Base-by-base conservation (phyloP, 805 yeast genomes). In the Candida taoyuanica region DNA sequence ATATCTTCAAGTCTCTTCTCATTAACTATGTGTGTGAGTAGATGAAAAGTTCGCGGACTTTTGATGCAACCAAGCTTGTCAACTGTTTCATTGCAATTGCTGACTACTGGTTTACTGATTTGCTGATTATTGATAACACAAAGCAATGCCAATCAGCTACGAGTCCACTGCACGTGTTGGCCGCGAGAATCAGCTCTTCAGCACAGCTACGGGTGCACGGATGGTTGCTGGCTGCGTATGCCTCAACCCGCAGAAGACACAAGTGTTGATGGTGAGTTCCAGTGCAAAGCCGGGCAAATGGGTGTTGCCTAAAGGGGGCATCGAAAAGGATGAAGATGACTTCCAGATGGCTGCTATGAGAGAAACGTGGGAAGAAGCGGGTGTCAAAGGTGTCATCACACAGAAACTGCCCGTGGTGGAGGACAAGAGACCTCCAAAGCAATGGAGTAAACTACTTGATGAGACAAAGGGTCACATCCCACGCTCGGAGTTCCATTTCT, bases 311-410 rank as follows among this genome's bases (percentile, higher is more conserved):
- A 93, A 93, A 59, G 98, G 98, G 24, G 98, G 98, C 2, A 79
- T 89, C 28, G 98, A 93, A 61, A 57, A 58, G 20, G 98, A 93
- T 59, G 98, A 86, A 60, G 61, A 64, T 5, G 50, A 47, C 19
- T 47, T 39, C 15, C 17, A 29, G 34, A 50, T 16, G 60, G 67
- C 48, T 65, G 97, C 97, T 0, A 65, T 72, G 14, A 69, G 98
- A 42, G 98, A 93, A 57, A 85, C 95, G 0, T 93, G 98, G 98
- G 98, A 93, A 60, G 98, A 93, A 63, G 93, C 95, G 0, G 98
- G 98, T 0, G 85, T 85, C 17, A 73, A 72, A 25, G 96, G 97
- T 7, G 63, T 58, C 14, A 68, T 88, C 4, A 52, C 67, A 4
- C 50, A 55, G 29, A 68, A 69, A 42, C 63, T 91, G 29, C 94